Evolutionary conservation across 179 eudicot species (phyloP).

Genomic region (Actinidia chinensis): DNA sequence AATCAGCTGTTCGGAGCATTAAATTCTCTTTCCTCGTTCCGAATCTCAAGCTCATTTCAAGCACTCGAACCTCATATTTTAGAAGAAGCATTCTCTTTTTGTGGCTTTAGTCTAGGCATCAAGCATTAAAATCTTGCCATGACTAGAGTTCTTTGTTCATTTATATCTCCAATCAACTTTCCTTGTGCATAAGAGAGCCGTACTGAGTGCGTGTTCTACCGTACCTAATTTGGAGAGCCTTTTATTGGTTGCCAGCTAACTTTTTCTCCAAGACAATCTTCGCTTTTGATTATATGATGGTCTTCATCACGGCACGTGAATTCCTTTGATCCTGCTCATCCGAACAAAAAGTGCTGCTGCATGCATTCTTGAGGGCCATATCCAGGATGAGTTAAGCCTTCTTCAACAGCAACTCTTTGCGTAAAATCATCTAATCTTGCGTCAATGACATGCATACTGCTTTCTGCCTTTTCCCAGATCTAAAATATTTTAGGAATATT

Average conservation of each 20-base stretch:
- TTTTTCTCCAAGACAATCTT: constrained; percentile 45
- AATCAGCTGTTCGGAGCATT: constrained; percentile 59
- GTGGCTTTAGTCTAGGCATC: constrained; percentile 40
- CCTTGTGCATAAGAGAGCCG: constrained; percentile 56
- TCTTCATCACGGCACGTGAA: constrained; percentile 59
- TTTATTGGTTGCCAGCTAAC: constrained; percentile 44
- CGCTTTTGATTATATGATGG: constrained; percentile 56
- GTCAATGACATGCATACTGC: constrained; percentile 54
- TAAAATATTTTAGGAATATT: neutral
- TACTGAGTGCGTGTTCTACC: constrained; percentile 62
- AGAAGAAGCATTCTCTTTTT: constrained; percentile 71
- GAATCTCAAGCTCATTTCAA: constrained; percentile 86
- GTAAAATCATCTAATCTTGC: constrained; percentile 66
- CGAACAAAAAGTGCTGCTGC: constrained; percentile 81
- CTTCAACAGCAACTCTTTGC: constrained; percentile 59
- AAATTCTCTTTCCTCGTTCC: constrained; percentile 83
- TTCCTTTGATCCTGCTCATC: constrained; percentile 84
- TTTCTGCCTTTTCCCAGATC: constrained; percentile 93
- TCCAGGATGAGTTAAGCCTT: constrained; percentile 57
- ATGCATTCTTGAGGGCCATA: constrained; percentile 82
- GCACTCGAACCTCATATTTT: constrained; percentile 71
- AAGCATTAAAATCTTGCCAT: constrained; percentile 52
- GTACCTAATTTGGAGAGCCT: constrained; percentile 45
- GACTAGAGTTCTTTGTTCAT: constrained; percentile 35
- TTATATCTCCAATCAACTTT: constrained; percentile 56